Evolutionary conservation across 2,329 filamentous ascomycete genomes (phyloP).

Genomic region (Colletotrichum horii): DNA sequence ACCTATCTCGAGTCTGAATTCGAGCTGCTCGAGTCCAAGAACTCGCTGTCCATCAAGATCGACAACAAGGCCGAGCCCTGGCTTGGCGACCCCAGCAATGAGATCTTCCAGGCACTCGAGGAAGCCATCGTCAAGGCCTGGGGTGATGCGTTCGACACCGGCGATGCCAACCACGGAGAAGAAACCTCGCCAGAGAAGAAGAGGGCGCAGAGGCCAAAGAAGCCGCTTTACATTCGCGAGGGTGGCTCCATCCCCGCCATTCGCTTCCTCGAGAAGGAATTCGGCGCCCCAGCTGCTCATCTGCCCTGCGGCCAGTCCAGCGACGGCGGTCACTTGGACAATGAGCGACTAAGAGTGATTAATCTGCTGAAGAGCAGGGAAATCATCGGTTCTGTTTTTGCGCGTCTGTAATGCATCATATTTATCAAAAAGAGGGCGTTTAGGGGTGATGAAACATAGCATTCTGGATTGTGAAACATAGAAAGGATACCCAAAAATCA

Average conservation of each 20-base stretch:
- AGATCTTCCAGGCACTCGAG: constrained; percentile 89
- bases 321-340: constrained; percentile 92
- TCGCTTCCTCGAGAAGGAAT: constrained; percentile 92
- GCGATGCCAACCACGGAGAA: constrained; percentile 11
- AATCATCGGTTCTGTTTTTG: constrained; percentile 89
- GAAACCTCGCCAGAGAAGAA: constrained; percentile 2
- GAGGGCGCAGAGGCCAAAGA: constrained; percentile 44
- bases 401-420: constrained; percentile 54
- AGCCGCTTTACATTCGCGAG: constrained; percentile 92
- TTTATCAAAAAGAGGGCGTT: background rate
- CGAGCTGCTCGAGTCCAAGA: constrained; percentile 75
- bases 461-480: background rate
- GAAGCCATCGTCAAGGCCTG: constrained; percentile 85
- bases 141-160: constrained; percentile 60
- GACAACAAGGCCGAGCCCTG: constrained; percentile 95
- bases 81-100: constrained; percentile 89
- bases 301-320: constrained; percentile 94
- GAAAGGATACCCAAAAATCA: constrained; percentile 17
- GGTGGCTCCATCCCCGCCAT: constrained; percentile 96
- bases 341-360: constrained; percentile 86
- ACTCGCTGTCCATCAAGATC: constrained; percentile 80
- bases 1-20: constrained; percentile 76
- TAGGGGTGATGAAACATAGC: background rate
- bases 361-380: constrained; percentile 92
- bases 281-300: constrained; percentile 87